These are phyloP conservation scores for Globisporangium paroecandrum DNA, from an alignment of 352 stramenopile genomes.

Conservation along the genomic window DNA sequence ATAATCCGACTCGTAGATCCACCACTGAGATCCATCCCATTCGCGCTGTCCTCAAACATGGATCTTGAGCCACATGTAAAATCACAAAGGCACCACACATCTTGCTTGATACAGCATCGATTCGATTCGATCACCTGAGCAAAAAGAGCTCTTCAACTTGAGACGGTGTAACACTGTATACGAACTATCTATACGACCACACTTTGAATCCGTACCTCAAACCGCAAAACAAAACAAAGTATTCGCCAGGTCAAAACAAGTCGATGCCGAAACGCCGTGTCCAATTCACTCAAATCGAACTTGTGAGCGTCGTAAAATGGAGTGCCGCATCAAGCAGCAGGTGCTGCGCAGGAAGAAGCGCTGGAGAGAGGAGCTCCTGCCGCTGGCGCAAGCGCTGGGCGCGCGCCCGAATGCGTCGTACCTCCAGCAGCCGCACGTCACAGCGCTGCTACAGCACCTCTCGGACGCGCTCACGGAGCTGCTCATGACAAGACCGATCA, in stretches of 20 bases:
- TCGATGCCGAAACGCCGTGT: neutral
- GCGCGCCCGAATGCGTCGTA: slow-evolving; percentile 41
- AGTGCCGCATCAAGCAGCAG: slow-evolving; percentile 6
- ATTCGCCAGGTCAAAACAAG: neutral
- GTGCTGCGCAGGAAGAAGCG: slow-evolving; percentile 19
- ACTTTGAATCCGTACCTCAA: neutral
- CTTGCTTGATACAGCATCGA: too few relatives aligned
- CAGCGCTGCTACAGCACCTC: slow-evolving; percentile 50
- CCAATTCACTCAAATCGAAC: neutral
- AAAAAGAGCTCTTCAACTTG: too few relatives aligned
- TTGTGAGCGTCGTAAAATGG: neutral
- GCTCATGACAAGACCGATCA: slow-evolving; percentile 43
- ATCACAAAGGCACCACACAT: too few relatives aligned
- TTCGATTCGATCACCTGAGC: too few relatives aligned
- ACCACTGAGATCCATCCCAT: too few relatives aligned
- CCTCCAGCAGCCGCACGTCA: slow-evolving; percentile 26
- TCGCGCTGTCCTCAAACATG: too few relatives aligned
- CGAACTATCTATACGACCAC: neutral
- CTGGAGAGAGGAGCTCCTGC: slow-evolving; percentile 30
- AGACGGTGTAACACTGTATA: too few relatives aligned
- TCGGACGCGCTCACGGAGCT: slow-evolving; percentile 41
- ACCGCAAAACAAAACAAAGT: neutral
- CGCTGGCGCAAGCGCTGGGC: slow-evolving; percentile 21
- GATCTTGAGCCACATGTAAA: too few relatives aligned
- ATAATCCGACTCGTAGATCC: too few relatives aligned